Conservation (phyloP, 345 rosid species). For the Linum usitatissimum region DNA sequence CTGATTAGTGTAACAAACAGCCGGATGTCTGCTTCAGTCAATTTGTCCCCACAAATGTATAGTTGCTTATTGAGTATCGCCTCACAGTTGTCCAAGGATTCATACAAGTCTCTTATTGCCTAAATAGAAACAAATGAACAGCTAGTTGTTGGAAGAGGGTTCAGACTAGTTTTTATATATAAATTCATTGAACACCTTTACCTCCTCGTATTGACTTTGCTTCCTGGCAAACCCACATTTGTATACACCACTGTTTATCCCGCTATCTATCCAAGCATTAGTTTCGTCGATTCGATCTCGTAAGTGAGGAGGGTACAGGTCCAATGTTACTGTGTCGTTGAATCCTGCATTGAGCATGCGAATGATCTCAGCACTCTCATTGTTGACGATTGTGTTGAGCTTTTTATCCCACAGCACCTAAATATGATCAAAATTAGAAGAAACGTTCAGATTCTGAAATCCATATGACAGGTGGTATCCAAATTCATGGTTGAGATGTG, state of each 20-base stretch:
- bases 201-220: conserved; percentile 41
- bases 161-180: too few relatives aligned
- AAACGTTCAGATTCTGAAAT: neutral
- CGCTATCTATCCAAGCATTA: conserved; percentile 30
- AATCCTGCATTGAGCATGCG: conserved; percentile 41
- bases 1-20: conserved; percentile 81
- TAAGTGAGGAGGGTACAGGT: conserved; percentile 30
- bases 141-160: too few relatives aligned
- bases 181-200: neutral
- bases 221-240: conserved; percentile 43
- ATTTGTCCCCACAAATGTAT: conserved; percentile 53
- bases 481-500: neutral
- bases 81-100: conserved; percentile 70
- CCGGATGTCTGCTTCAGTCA: conserved; percentile 66
- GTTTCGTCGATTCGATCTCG: conserved; percentile 28
- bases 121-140: conserved; percentile 11
- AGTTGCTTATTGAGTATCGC: conserved; percentile 54
- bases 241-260: conserved; percentile 40
- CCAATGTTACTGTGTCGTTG: conserved; percentile 31
- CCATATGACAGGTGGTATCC: neutral
- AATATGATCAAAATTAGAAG: neutral
- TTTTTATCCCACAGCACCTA: conserved; percentile 50
- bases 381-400: conserved; percentile 37
- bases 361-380: conserved; percentile 44
- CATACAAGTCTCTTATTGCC: conserved; percentile 60